Conservation (phyloP, 169 alveolate genomes). For the Plasmodium coatneyi region DNA sequence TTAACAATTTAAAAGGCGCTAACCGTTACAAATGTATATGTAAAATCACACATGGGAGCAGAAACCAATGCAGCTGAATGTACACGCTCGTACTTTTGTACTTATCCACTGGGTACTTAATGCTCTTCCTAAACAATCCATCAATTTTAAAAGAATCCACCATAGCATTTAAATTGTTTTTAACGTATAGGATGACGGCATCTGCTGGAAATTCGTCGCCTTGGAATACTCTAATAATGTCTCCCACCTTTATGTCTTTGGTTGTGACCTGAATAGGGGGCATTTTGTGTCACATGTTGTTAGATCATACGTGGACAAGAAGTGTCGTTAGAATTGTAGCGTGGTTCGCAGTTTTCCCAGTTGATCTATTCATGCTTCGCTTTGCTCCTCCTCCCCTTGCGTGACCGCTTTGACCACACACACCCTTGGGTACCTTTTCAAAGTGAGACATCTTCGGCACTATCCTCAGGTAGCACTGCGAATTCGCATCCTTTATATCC, state of each 20-base stretch:
- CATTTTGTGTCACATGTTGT: neutral
- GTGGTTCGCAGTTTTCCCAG: neutral
- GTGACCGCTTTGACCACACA: neutral
- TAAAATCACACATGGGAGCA: neutral
- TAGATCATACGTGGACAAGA: neutral
- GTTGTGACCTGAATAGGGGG: conserved; percentile 61
- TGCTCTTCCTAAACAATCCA: conserved; percentile 52
- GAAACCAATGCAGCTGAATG: neutral
- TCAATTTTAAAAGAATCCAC: conserved; percentile 69
- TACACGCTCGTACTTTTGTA: conserved; percentile 48
- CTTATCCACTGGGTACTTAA: conserved; percentile 66
- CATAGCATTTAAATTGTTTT: conserved; percentile 62
- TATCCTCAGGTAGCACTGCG: conserved; percentile 71
- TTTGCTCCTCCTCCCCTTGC: neutral
- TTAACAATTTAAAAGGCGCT: neutral
- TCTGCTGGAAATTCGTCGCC: conserved; percentile 76
- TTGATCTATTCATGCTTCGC: neutral
- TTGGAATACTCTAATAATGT: conserved; percentile 56
- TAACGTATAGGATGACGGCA: conserved; percentile 63
- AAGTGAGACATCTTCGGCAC: conserved; percentile 69
- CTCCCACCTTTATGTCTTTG: conserved; percentile 72
- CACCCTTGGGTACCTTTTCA: conserved; percentile 41
- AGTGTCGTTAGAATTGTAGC: neutral
- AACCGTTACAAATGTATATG: neutral
- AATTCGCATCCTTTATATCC: conserved; percentile 68